Evolutionary conservation across 495 filamentous ascomycete species (phyloP).

Genomic region (Apiosordaria backusii): DNA sequence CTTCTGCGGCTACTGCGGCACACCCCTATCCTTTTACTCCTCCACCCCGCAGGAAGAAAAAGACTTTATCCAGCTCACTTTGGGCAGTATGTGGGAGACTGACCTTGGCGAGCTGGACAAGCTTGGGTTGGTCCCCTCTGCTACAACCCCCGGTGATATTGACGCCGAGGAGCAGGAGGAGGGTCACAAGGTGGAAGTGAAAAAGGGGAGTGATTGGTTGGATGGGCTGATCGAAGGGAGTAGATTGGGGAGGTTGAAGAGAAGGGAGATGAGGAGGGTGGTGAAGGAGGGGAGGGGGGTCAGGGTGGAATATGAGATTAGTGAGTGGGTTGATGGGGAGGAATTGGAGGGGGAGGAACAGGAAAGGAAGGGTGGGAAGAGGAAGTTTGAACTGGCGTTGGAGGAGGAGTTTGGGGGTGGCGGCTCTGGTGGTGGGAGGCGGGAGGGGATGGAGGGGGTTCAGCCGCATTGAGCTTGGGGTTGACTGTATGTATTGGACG

Average conservation of each 20-base stretch:
- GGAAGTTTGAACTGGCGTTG: constrained; percentile 43
- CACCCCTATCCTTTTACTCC: constrained; percentile 74
- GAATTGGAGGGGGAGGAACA: constrained; percentile 53
- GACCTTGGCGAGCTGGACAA: constrained; percentile 68
- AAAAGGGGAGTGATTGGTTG: constrained; percentile 55
- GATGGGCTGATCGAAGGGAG: constrained; percentile 75
- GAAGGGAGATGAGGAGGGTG: constrained; percentile 59
- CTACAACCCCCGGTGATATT: not conserved
- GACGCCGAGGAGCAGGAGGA: constrained; percentile 42
- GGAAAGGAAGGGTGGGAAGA: constrained; percentile 43
- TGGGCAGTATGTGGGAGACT: constrained; percentile 64
- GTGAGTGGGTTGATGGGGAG: constrained; percentile 66
- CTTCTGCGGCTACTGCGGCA: constrained; percentile 91
- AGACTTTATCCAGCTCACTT: constrained; percentile 68
- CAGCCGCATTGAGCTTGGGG: too few relatives aligned
- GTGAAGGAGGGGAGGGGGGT: constrained; percentile 54
- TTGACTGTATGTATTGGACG: too few relatives aligned
- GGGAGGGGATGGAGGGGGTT: too few relatives aligned
- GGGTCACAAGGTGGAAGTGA: constrained; percentile 10
- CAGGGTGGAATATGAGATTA: constrained; percentile 77
- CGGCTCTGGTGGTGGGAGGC: not conserved
- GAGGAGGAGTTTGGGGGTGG: not conserved
- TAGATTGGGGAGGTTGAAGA: constrained; percentile 64
- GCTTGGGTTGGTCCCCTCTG: constrained; percentile 56
- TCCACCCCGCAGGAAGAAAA: constrained; percentile 65